Conservation (phyloP, 768 basidiomycete species). For the Termitomyces sp. region DNA sequence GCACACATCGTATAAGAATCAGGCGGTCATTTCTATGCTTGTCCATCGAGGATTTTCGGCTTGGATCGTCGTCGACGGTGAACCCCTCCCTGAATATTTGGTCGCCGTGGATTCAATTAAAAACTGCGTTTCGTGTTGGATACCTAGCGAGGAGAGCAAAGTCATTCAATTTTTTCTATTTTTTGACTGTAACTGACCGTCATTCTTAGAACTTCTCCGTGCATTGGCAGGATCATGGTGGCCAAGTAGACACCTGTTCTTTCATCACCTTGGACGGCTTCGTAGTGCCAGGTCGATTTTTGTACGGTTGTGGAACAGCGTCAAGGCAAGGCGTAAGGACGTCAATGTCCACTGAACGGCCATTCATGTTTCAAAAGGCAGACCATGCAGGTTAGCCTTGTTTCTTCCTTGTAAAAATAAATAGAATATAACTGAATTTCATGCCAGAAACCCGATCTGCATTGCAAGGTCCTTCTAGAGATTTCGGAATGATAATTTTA, state of each 20-base stretch:
- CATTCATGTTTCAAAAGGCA: constrained; percentile 53
- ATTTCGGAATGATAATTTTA: constrained; percentile 49
- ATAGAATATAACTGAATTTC: neutral
- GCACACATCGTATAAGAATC: constrained; percentile 1
- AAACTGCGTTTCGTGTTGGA: constrained; percentile 60
- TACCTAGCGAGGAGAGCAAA: constrained; percentile 56
- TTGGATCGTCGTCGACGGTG: constrained; percentile 55
- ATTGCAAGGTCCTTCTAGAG: constrained; percentile 24
- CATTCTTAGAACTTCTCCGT: constrained; percentile 47
- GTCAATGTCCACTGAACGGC: constrained; percentile 44
- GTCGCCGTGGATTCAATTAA: constrained; percentile 38
- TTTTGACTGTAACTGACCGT: neutral
- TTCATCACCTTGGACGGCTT: constrained; percentile 66
- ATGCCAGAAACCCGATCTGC: constrained; percentile 4
- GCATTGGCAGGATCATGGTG: constrained; percentile 61
- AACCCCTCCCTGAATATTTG: constrained; percentile 50
- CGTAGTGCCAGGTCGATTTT: constrained; percentile 56
- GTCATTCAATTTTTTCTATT: constrained; percentile 22
- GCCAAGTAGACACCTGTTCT: constrained; percentile 46
- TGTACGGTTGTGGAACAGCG: constrained; percentile 51
- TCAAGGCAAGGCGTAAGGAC: constrained; percentile 51
- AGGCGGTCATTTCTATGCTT: constrained; percentile 31
- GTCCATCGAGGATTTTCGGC: constrained; percentile 61
- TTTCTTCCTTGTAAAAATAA: neutral
- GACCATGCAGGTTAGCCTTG: constrained; percentile 29